Evolutionary conservation across 257 asterid genomes (phyloP), one percentile per base, ranked within the genome.

Genomic region (Perilla frutescens): DNA sequence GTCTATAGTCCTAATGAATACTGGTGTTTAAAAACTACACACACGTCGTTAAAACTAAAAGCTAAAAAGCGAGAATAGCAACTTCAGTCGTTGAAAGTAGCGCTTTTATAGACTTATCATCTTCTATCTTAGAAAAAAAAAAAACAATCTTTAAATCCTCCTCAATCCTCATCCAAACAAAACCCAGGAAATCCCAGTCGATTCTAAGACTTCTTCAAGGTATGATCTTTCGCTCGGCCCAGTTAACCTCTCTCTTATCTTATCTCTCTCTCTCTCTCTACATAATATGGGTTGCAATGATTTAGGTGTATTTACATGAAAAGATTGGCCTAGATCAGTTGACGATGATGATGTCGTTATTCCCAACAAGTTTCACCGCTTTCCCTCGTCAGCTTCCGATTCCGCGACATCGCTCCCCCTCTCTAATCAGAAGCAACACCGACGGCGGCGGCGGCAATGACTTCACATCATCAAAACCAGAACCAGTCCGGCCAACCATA

Each of bases 311-410:
- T 34, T 4, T 45, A 45, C 13, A 8, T 45, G 13, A 45, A 45
- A 45, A 45, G 50, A n/a, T 13, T 13, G 29, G 14, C 14, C 56
- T 3, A 32, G 13, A 9, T 14, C 3, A 8, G 62, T 29, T 26
- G 8, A 81, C 53, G 50, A 88, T 26, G 8, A 81, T 51, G 50
- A 87, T 90, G 96, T 78, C 90, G 60, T 88, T 84, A 57, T 59
- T 82, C 54, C 59, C 87, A 29, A 84, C 79, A 53, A 75, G 88
- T 29, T 71, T 87, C 73, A 70, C 64, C 68, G 26, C 81, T 54
- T 61, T 82, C 48, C 92, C 92, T 48, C 29, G 78, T 62, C 83
- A 64, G 40, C 15, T 73, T 40, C 63, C 82, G 34, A 6, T 74
- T 26, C 71, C 80, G 47, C 73, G 55, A 31, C 78, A 71, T 47